Percentiles rank a stretch among this genome's conserved stretches.
Conservation (phyloP, 768 basidiomycete genomes). For the Psilocybe subaeruginosa region DNA sequence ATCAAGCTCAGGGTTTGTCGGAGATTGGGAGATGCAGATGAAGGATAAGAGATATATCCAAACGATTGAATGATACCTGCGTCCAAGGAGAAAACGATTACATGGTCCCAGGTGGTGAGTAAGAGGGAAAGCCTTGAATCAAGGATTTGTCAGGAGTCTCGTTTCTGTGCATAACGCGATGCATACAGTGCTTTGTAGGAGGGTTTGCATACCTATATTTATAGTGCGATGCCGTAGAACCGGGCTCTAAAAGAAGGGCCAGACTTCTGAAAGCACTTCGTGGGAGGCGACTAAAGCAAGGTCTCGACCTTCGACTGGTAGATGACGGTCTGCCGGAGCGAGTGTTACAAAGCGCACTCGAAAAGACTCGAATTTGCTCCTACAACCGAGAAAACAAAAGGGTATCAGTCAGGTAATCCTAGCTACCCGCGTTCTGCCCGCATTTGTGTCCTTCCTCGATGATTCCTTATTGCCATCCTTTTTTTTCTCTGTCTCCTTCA, state of each 20-base stretch:
- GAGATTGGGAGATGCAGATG: too few species aligned
- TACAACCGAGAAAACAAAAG: not conserved
- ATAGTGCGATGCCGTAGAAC: not conserved
- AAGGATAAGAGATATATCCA: too few species aligned
- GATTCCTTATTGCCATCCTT: not conserved
- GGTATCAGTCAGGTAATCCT: not conserved
- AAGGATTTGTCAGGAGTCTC: not conserved
- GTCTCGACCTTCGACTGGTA: not conserved
- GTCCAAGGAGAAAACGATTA: not conserved
- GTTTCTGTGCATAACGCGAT: not conserved
- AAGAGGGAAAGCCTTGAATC: not conserved
- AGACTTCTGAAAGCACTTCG: not conserved
- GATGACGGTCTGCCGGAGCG: not conserved
- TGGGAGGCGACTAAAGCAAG: not conserved
- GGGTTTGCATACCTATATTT: not conserved
- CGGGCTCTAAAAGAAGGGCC: too few species aligned
- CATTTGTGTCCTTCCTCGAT: not conserved
- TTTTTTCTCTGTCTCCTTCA: constrained; percentile 36
- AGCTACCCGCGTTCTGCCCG: not conserved
- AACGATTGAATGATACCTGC: not conserved
- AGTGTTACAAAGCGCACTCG: not conserved
- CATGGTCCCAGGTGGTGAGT: constrained; percentile 5
- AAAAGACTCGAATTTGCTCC: not conserved
- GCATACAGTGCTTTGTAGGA: not conserved
- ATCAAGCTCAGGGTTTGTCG: too few species aligned